Evolutionary conservation across 2,329 filamentous ascomycete genomes (phyloP).

Genomic region (Ascochyta fabae): DNA sequence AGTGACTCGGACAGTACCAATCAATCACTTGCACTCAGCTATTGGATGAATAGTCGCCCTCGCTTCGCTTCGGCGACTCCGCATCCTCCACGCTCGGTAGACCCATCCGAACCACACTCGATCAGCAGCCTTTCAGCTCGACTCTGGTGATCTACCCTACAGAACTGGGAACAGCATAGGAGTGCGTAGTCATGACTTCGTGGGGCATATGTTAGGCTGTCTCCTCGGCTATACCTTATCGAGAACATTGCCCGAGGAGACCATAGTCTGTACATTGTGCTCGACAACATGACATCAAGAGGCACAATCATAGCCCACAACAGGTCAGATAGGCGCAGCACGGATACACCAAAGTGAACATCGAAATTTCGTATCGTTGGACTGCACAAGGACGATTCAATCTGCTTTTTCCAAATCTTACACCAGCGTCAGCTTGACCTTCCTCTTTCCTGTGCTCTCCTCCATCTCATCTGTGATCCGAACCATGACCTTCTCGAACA

Average conservation of each 20-base stretch:
- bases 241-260: not conserved
- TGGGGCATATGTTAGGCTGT: not conserved
- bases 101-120: not conserved
- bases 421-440: slow-evolving; percentile 72
- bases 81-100: not conserved
- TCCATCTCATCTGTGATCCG: slow-evolving; percentile 92
- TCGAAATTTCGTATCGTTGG: not conserved
- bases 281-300: not conserved
- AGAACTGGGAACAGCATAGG: not conserved
- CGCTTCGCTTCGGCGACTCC: slow-evolving; percentile 2
- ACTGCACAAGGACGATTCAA: not conserved
- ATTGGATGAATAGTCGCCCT: not conserved
- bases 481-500: slow-evolving; percentile 92
- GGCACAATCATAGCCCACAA: not conserved
- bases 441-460: slow-evolving; percentile 93
- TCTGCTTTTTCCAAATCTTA: slow-evolving; percentile 25
- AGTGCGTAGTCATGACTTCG: slow-evolving; percentile 3
- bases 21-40: not conserved
- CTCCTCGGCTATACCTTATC: not conserved
- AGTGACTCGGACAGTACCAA: not conserved
- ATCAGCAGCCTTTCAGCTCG: not conserved
- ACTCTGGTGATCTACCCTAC: not conserved
- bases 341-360: not conserved
- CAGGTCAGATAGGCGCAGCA: not conserved
- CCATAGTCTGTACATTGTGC: not conserved